These are phyloP conservation scores for Erysimum cheiranthoides DNA, from an alignment of 345 rosid genomes.

Conservation along the genomic window DNA sequence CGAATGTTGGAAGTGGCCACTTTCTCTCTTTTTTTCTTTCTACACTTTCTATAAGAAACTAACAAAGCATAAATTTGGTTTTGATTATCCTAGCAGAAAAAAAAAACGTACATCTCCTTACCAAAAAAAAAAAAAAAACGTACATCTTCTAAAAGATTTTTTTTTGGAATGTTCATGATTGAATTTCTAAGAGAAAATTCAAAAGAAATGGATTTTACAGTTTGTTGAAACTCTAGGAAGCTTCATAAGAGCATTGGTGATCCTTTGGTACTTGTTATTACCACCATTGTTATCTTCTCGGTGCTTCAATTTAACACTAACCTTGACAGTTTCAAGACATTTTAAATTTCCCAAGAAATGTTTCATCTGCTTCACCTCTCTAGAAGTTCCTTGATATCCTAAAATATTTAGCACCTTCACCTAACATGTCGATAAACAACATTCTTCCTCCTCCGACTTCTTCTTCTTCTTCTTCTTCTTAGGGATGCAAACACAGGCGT, in stretches of 20 bases:
- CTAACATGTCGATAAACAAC: slow-evolving; percentile 29
- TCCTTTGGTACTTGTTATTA: neutral
- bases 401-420: slow-evolving; percentile 15
- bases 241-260: slow-evolving; percentile 3
- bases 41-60: no score
- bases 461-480: neutral
- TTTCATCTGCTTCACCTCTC: slow-evolving; percentile 33
- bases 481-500: neutral
- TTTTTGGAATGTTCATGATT: no score
- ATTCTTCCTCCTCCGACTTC: neutral
- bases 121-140: no score
- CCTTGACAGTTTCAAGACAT: slow-evolving; percentile 30
- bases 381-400: slow-evolving; percentile 15
- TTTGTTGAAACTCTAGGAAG: slow-evolving; percentile 30
- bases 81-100: no score
- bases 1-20: no score
- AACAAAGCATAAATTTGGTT: no score
- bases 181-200: no score
- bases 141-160: no score
- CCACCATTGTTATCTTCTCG: neutral
- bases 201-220: neutral
- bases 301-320: neutral
- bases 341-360: slow-evolving; percentile 33
- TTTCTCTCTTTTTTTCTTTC: no score
- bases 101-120: no score